Base-by-base conservation (phyloP, 2,329 filamentous ascomycete species). In the Microcyclosporella mali region DNA sequence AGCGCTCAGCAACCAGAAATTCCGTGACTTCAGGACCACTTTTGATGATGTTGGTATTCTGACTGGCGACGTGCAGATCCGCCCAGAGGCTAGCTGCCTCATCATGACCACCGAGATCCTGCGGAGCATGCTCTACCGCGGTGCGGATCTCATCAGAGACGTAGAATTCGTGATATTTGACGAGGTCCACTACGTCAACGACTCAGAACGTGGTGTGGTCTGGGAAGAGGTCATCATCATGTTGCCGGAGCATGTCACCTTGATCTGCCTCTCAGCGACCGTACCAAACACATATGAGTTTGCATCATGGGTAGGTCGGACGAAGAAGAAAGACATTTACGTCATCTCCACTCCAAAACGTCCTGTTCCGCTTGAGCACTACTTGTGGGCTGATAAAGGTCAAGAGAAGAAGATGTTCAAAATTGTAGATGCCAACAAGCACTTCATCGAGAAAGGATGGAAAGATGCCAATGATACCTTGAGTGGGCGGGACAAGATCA, bases 171-270 rank as follows among this genome's bases (percentile, higher is more conserved):
- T 98, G 55, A 95, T 98, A 37, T 98, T 98, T 50, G 92, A 98
- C 58, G 92, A 98, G 66, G 92, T 98, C 2, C 92, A 98, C 67
- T 98, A 98, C 62, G 90, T 98, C 52, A 98, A 97, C 61, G 92
- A 98, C 63, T 77, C 85, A 18, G 92, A 97, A 64, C 79, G 92
- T 67, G 92, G 92, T 59, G 92, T 98, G 4, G 92, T 98, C 0
- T 98, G 92, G 92, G 92, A 98, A 66, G 92, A 98, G 66, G 92
- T 98, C 57, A 98, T 98, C 60, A 98, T 98, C 59, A 97, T 98
- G 92, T 75, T 98, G 42, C 92, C 92, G 0, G 89, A 95, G 62
- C 92, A 98, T 67, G 88, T 98, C 30, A 94, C 92, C 2, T 75
- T 98, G 16, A 98, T 98, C 54, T 72, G 97, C 2, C 76, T 98